Evolutionary conservation across 148 eudicot genomes (phyloP).

Genomic region (Nepenthes mirabilis): DNA sequence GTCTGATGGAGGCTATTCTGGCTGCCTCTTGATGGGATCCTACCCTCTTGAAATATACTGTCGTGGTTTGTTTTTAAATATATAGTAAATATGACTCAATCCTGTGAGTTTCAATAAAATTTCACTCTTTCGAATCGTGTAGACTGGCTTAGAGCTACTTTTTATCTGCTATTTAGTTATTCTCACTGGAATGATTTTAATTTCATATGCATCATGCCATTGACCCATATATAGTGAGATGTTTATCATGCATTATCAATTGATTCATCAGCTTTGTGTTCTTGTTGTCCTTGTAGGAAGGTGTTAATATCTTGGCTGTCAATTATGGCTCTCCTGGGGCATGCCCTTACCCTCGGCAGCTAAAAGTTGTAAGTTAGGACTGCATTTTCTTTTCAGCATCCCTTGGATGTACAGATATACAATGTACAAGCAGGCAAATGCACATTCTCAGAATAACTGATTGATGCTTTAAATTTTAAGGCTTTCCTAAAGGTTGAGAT

Average conservation of each 20-base stretch:
- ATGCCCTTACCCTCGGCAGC: conserved; percentile 78
- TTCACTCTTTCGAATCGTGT: background rate
- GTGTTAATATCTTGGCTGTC: conserved; percentile 70
- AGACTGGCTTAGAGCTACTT: background rate
- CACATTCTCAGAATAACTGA: background rate
- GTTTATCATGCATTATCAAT: too few species aligned
- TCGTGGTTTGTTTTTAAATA: background rate
- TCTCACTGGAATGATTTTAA: background rate
- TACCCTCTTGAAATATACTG: too few species aligned
- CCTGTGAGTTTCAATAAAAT: too few species aligned
- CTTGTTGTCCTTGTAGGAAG: conserved; percentile 41
- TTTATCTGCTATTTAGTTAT: background rate
- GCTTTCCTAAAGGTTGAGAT: too few species aligned
- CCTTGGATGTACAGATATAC: background rate
- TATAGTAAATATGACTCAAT: background rate
- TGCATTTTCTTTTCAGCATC: background rate
- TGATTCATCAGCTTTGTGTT: background rate
- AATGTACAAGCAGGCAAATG: background rate
- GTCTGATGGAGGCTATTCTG: background rate
- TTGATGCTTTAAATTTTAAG: background rate
- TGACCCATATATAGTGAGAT: too few species aligned
- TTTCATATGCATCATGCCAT: too few species aligned
- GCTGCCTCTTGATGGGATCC: too few species aligned
- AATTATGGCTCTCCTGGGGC: conserved; percentile 90
- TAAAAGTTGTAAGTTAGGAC: conserved; percentile 49